Evolutionary conservation across 2,329 filamentous ascomycete species (phyloP).

Genomic region (Cladosporium oxysporum): DNA sequence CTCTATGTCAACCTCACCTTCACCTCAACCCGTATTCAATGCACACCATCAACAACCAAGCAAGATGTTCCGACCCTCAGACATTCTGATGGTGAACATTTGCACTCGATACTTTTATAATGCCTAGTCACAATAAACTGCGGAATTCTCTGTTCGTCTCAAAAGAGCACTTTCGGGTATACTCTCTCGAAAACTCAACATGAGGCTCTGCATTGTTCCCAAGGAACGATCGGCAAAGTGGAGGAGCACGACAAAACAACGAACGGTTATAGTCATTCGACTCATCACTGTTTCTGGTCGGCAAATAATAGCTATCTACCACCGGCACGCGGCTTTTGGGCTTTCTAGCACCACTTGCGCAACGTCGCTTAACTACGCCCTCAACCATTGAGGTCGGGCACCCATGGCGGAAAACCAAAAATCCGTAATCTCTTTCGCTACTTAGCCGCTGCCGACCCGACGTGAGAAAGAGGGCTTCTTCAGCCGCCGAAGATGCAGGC

Average conservation of each 20-base stretch:
- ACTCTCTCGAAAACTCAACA: not conserved
- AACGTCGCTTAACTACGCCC: not conserved
- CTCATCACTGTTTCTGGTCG: not conserved
- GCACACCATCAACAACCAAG: not conserved
- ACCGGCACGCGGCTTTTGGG: not conserved
- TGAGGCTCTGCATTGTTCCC: not conserved
- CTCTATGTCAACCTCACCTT: constrained; percentile 1
- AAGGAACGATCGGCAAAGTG: not conserved
- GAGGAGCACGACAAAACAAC: not conserved
- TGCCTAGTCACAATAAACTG: not conserved
- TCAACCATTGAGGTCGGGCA: not conserved
- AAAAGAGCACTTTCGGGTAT: not conserved
- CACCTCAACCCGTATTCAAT: not conserved
- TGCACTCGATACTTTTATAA: too few relatives aligned
- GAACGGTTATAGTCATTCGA: not conserved
- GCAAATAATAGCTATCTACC: not conserved
- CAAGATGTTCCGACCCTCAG: not conserved
- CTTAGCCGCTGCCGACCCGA: constrained; percentile 8
- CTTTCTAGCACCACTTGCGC: not conserved
- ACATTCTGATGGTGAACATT: not conserved
- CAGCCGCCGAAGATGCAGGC: constrained; percentile 12
- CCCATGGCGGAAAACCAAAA: constrained; percentile 2
- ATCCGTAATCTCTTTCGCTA: constrained; percentile 1
- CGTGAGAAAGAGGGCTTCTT: not conserved
- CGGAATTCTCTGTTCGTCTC: not conserved